Percentiles rank a stretch among this genome's conserved stretches.
phyloP scores from a whole-genome alignment of 768 basidiomycete species.

The Grammothele lineata region DNA sequence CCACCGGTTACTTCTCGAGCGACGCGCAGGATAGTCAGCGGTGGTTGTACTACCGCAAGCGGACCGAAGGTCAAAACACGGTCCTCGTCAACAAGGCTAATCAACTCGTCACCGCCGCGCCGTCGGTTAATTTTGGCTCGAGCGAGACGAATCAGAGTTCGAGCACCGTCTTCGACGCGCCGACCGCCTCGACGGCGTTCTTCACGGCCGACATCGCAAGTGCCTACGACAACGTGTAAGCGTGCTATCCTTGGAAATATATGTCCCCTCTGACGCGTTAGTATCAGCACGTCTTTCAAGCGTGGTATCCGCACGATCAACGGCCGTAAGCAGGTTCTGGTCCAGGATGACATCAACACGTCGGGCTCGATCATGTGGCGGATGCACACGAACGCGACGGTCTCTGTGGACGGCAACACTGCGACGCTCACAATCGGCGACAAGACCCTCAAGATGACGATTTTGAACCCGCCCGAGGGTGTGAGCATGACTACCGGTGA shows the following conservation, averaged over 20 bases:
- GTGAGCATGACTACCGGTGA: conserved; percentile 54
- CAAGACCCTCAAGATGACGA: conserved; percentile 57
- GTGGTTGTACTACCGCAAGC: conserved; percentile 94
- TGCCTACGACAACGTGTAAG: conserved; percentile 73
- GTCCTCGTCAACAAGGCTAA: conserved; percentile 71
- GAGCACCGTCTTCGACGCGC: conserved; percentile 71
- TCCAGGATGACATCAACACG: conserved; percentile 86
- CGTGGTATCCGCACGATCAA: conserved; percentile 86
- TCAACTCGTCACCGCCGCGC: conserved; percentile 71
- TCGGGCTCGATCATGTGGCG: conserved; percentile 72
- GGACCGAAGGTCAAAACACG: conserved; percentile 96
- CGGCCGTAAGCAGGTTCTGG: conserved; percentile 76
- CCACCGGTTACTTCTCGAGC: conserved; percentile 70
- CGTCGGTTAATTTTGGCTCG: conserved; percentile 50
- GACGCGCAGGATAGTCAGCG: conserved; percentile 65
- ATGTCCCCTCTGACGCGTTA: conserved; percentile 14
- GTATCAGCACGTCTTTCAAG: conserved; percentile 58
- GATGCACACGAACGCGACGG: conserved; percentile 92
- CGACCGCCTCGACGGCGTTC: conserved; percentile 70
- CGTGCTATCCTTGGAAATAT: conserved; percentile 11
- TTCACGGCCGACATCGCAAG: conserved; percentile 70
- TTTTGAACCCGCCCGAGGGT: conserved; percentile 63
- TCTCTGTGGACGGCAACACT: conserved; percentile 50
- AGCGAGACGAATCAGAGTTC: conserved; percentile 63
- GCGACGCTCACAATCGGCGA: conserved; percentile 75